Conservation (phyloP, 371 early-diverging fungal species). For the Saksenaea vasiformis region DNA sequence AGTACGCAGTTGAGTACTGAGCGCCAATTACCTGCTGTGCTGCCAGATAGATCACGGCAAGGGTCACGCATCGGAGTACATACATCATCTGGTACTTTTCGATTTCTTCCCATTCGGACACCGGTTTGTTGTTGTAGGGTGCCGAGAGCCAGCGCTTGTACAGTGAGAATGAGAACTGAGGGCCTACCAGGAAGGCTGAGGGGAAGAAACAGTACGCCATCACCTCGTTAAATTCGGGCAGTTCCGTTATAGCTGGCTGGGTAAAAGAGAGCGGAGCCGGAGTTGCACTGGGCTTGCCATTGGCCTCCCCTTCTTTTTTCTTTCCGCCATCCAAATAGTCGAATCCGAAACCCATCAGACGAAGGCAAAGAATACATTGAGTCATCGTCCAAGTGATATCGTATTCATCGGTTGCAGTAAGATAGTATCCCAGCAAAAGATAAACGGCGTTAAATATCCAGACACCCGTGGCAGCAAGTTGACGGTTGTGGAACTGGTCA, state of each 20-base stretch:
- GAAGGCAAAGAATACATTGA: slow-evolving; percentile 72
- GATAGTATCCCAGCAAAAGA: slow-evolving; percentile 58
- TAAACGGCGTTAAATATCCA: slow-evolving; percentile 68
- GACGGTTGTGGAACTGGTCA: slow-evolving; percentile 40
- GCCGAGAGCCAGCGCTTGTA: slow-evolving; percentile 58
- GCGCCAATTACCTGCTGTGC: slow-evolving; percentile 53
- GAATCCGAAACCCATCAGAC: slow-evolving; percentile 73
- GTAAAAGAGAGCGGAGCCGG: slow-evolving; percentile 37
- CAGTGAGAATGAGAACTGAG: slow-evolving; percentile 72
- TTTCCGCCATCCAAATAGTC: slow-evolving; percentile 62
- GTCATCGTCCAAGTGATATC: slow-evolving; percentile 76
- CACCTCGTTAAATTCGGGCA: slow-evolving; percentile 56
- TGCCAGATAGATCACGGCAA: slow-evolving; percentile 55
- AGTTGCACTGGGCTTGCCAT: slow-evolving; percentile 14
- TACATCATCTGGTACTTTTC: slow-evolving; percentile 44
- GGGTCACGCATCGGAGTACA: slow-evolving; percentile 45
- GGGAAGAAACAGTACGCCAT: slow-evolving; percentile 66
- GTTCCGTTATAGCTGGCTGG: slow-evolving; percentile 35
- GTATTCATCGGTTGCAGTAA: slow-evolving; percentile 58
- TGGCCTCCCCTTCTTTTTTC: slow-evolving; percentile 10
- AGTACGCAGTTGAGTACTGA: slow-evolving; percentile 47
- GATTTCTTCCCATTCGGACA: slow-evolving; percentile 38
- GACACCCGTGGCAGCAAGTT: slow-evolving; percentile 42
- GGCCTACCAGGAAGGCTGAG: slow-evolving; percentile 70
- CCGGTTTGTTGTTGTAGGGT: slow-evolving; percentile 24